Evolutionary conservation across 2,329 filamentous ascomycete species (phyloP).

Genomic region (Talaromyces albobiverticillius): DNA sequence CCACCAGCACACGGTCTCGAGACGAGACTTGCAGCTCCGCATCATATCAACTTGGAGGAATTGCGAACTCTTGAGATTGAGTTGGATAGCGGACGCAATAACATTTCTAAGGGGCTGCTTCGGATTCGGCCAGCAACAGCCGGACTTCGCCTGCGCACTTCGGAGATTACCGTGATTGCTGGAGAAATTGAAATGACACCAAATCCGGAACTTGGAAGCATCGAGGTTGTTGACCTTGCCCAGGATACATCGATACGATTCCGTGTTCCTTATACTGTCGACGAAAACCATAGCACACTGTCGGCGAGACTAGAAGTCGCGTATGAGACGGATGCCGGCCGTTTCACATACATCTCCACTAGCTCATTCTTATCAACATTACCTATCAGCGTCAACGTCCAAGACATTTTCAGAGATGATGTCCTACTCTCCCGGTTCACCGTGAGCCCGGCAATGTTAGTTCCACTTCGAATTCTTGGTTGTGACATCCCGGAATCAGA

Average conservation of each 20-base stretch:
- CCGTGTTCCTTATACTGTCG: conserved; percentile 77
- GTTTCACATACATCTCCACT: conserved; percentile 62
- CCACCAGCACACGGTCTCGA: conserved; percentile 68
- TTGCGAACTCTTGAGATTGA: conserved; percentile 74
- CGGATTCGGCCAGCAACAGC: conserved; percentile 59
- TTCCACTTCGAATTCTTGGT: conserved; percentile 70
- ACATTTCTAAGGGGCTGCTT: conserved; percentile 50
- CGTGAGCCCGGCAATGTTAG: conserved; percentile 73
- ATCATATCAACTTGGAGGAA: conserved; percentile 73
- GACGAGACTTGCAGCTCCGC: conserved; percentile 64
- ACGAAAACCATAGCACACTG: conserved; percentile 70
- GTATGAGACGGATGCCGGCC: conserved; percentile 66
- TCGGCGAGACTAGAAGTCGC: conserved; percentile 71
- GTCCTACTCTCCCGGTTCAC: conserved; percentile 86
- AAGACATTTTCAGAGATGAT: conserved; percentile 86
- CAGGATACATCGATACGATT: conserved; percentile 38
- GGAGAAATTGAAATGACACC: conserved; percentile 42
- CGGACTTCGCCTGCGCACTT: conserved; percentile 56
- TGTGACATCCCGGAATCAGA: conserved; percentile 70
- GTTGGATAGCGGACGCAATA: conserved; percentile 71
- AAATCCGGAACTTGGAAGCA: conserved; percentile 44
- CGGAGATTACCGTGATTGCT: conserved; percentile 45
- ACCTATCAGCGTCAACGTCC: conserved; percentile 90
- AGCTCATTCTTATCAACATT: conserved; percentile 69
- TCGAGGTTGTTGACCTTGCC: conserved; percentile 40